Percentiles rank a stretch among this genome's conserved stretches.
Conservation (phyloP, 371 early-diverging fungal species). For the Lichtheimia ramosa region DNA sequence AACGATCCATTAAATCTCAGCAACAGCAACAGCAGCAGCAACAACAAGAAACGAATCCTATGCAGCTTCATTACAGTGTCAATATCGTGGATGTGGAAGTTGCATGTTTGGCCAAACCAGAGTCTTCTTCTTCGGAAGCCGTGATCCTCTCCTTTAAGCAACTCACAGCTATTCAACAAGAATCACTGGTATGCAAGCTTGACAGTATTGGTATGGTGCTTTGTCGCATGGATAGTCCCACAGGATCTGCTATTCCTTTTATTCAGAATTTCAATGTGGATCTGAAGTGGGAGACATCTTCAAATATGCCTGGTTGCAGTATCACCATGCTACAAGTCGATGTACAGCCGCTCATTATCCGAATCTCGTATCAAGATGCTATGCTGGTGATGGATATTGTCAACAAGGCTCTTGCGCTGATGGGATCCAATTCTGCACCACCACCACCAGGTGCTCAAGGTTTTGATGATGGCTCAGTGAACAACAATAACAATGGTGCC, state of each 20-base stretch:
- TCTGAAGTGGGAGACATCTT: slow-evolving; percentile 60
- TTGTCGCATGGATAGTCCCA: slow-evolving; percentile 82
- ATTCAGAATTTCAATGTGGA: slow-evolving; percentile 82
- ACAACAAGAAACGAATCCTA: slow-evolving; percentile 7
- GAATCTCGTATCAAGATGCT: slow-evolving; percentile 83
- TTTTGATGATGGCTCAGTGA: slow-evolving; percentile 6
- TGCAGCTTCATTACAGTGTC: slow-evolving; percentile 55
- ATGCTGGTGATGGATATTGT: slow-evolving; percentile 79
- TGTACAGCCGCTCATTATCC: slow-evolving; percentile 64
- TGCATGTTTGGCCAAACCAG: slow-evolving; percentile 80
- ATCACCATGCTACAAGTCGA: slow-evolving; percentile 62
- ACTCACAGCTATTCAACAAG: slow-evolving; percentile 68
- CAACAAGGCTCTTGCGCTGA: slow-evolving; percentile 69
- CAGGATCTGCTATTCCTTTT: slow-evolving; percentile 75
- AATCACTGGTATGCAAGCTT: slow-evolving; percentile 61
- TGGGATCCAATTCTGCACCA: slow-evolving; percentile 23
- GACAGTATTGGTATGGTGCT: slow-evolving; percentile 85
- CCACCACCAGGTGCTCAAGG: slow-evolving; percentile 9
- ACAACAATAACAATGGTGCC: background rate
- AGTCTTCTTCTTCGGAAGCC: slow-evolving; percentile 74
- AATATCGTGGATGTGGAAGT: slow-evolving; percentile 83
- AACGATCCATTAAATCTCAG: background rate
- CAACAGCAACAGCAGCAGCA: slow-evolving; percentile 6
- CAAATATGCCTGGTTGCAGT: slow-evolving; percentile 50
- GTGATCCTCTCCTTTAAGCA: slow-evolving; percentile 82